A percentile compares a stretch with the other conserved stretches of the same genome.
These are phyloP conservation scores for Inosperma sp. DNA, from an alignment of 768 basidiomycete species.

Conservation along the genomic window DNA sequence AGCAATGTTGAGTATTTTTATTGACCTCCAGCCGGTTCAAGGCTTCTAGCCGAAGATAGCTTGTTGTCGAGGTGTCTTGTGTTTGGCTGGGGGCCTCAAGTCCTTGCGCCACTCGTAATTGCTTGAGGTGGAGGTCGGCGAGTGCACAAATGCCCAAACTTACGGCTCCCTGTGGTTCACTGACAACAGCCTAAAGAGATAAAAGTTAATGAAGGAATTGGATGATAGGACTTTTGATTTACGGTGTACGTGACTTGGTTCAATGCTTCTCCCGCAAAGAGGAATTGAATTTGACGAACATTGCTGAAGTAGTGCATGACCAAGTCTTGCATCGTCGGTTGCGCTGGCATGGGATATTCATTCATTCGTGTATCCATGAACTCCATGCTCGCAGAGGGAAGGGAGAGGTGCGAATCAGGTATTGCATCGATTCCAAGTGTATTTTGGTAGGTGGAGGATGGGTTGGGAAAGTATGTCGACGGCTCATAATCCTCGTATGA, in stretches of 20 bases:
- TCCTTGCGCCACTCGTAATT: conserved; percentile 58
- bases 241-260: conserved; percentile 65
- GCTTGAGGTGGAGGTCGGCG: conserved; percentile 63
- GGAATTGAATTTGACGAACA: conserved; percentile 61
- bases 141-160: conserved; percentile 74
- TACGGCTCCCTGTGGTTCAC: conserved; percentile 66
- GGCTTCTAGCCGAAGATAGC: conserved; percentile 67
- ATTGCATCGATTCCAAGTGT: conserved; percentile 15
- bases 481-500: conserved; percentile 19
- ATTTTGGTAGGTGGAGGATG: conserved; percentile 27
- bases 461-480: conserved; percentile 27
- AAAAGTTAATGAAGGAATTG: conserved; percentile 1
- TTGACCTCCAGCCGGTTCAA: conserved; percentile 53
- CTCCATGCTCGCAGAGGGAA: conserved; percentile 1
- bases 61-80: conserved; percentile 53
- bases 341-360: conserved; percentile 27
- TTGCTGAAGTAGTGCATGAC: conserved; percentile 74
- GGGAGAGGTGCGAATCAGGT: conserved; percentile 10
- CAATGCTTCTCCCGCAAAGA: conserved; percentile 58
- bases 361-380: conserved; percentile 4
- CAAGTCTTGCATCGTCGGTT: conserved; percentile 48
- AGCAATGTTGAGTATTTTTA: conserved; percentile 48
- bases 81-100: conserved; percentile 49
- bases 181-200: conserved; percentile 45
- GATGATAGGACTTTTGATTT: conserved; percentile 14